These are phyloP conservation scores for Saxispiralis lemnorum DNA, from an alignment of 495 filamentous ascomycete species.

Conservation along the genomic window DNA sequence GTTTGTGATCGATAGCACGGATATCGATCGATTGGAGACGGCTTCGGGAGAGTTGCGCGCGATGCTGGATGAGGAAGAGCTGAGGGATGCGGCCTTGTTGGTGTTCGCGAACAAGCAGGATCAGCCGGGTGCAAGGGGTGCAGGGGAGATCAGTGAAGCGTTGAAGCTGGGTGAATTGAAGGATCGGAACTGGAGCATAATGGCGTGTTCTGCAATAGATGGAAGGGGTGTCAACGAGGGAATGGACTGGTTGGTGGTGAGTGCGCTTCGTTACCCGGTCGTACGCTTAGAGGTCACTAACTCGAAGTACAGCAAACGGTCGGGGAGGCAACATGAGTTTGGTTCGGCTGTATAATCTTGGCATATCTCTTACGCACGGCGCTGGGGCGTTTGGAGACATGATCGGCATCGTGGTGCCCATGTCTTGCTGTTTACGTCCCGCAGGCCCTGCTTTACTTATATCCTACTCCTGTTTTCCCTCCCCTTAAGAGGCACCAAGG, in stretches of 20 bases:
- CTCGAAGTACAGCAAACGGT: constrained; percentile 11
- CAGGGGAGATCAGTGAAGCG: constrained; percentile 89
- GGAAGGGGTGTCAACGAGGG: constrained; percentile 86
- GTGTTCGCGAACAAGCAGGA: constrained; percentile 99
- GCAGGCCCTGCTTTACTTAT: too few species aligned
- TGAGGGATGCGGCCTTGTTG: constrained; percentile 75
- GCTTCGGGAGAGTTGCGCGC: constrained; percentile 82
- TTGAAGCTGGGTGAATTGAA: constrained; percentile 73
- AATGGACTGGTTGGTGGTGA: constrained; percentile 97
- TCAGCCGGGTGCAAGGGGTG: constrained; percentile 90
- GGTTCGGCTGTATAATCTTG: background rate
- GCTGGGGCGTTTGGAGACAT: background rate
- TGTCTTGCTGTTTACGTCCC: background rate
- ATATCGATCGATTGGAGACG: constrained; percentile 83
- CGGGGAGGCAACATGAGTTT: constrained; percentile 8
- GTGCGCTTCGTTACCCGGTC: constrained; percentile 22
- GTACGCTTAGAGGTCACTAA: background rate
- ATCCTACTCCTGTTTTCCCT: too few species aligned
- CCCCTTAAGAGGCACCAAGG: too few species aligned
- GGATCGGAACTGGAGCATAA: constrained; percentile 97
- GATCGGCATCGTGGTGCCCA: too few species aligned
- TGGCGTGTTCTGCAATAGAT: constrained; percentile 90
- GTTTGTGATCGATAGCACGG: constrained; percentile 94
- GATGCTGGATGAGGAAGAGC: constrained; percentile 93
- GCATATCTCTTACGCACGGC: background rate